Evolutionary conservation across 176 grass and related monocot species (phyloP), one percentile per base, ranked within the genome.

Genomic region (Chrysopogon serrulatus): DNA sequence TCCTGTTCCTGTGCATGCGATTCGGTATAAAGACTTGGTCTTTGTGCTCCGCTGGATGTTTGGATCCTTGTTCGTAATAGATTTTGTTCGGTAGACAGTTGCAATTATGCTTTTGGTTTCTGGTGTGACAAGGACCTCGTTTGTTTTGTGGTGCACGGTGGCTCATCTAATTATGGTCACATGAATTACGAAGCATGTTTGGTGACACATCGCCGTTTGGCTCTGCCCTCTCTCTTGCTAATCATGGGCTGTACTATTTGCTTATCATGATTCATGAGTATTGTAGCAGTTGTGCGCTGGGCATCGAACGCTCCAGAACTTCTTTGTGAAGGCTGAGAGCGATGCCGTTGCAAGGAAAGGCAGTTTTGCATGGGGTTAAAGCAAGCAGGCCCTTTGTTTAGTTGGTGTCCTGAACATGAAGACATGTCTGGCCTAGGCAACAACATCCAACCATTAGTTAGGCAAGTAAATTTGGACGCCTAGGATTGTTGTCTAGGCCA

Each of bases 161-260:
- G 78, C 71, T 53, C 65, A 54, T 59, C 79, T 40, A 84, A 72
- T 90, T 78, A 73, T 73, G 83, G 66, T 85, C 79, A 82, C 78
- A 83, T 86, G 78, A 76, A 68, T 70, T 54, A 59, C 54, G 10
- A 73, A 90, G 83, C 53, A 65, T 90, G 73, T 86, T 86, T 79
- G 88, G 79, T 86, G 79, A 74, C 77, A 60, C 88, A 86, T 86
- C 79, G 79, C 79, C 57, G 37, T 90, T 86, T 13, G 34, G 57
- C 7, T 48, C 27, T 41, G 43, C 59, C 54, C 71, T 82, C n/a
- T 81, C 33, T 41, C 34, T 77, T 90, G 65, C 56, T 90, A 79
- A 73, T 83, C 73, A 86, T 79, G 56, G 39, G 34, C 36, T 90
- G 77, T 41, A 39, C 37, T n/a, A n/a, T n/a, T n/a, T n/a, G n/a